These are phyloP conservation scores for Gracilaria vermiculophylla DNA, from an alignment of 23 red algal genomes.

Conservation along the genomic window DNA sequence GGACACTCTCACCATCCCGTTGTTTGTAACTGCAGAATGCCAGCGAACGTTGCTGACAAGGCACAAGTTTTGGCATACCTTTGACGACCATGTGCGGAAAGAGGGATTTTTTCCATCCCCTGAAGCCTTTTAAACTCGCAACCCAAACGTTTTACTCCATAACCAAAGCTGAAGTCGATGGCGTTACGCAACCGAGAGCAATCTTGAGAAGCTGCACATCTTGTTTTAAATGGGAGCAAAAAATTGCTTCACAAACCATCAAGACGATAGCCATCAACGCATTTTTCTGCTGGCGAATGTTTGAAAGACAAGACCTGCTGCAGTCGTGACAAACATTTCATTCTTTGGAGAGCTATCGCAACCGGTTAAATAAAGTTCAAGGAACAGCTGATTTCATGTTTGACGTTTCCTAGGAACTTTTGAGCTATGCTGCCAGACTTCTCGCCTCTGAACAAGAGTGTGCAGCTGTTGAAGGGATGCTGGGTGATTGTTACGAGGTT, in stretches of 20 bases:
- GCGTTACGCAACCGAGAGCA: not conserved
- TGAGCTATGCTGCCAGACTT: not conserved
- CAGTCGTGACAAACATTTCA: not conserved
- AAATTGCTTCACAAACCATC: not conserved
- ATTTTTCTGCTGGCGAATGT: not conserved
- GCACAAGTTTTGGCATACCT: slow-evolving; percentile 6
- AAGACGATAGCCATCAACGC: slow-evolving; percentile 15
- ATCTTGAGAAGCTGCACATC: not conserved
- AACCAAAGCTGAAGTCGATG: slow-evolving; percentile 30
- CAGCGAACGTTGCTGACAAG: not conserved
- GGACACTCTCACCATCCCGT: not conserved
- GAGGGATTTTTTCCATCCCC: not conserved
- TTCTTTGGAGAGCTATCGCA: slow-evolving; percentile 7
- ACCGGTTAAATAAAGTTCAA: slow-evolving; percentile 18
- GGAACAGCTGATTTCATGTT: slow-evolving; percentile 14
- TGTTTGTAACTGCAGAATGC: not conserved
- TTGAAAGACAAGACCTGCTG: slow-evolving; percentile 16
- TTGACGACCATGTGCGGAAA: slow-evolving; percentile 1
- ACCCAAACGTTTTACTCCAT: slow-evolving; percentile 24
- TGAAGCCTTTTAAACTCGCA: slow-evolving; percentile 37
- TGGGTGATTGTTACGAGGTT: not conserved
- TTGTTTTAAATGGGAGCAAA: slow-evolving; percentile 30
- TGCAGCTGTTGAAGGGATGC: not conserved
- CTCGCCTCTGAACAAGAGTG: not conserved
- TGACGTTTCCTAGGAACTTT: slow-evolving; percentile 18